phyloP scores from a whole-genome alignment of 768 basidiomycete species.

The Mycena rosella region DNA sequence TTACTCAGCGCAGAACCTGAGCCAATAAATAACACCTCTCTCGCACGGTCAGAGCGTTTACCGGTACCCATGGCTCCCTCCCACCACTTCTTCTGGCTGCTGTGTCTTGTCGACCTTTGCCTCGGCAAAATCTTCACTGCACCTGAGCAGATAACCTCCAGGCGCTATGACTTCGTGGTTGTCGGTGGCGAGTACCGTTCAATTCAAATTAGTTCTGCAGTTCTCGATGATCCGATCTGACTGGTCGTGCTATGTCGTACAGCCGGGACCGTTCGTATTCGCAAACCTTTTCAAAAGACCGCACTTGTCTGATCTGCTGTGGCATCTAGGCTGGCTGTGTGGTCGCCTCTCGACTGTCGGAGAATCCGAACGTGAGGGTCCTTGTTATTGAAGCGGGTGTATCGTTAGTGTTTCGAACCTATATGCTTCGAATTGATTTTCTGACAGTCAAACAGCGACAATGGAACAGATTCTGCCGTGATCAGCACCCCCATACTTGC shows the following conservation, averaged over 20 bases:
- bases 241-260: no score
- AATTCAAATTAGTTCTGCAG: background rate
- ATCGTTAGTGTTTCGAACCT: conserved; percentile 33
- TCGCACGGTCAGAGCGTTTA: no score
- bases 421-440: no score
- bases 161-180: conserved; percentile 42
- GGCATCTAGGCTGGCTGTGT: conserved; percentile 50
- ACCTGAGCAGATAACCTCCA: background rate
- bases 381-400: conserved; percentile 57
- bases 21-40: no score
- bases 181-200: conserved; percentile 37
- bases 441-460: no score
- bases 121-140: no score
- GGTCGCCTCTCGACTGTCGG: conserved; percentile 56
- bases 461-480: background rate
- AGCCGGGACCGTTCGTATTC: no score
- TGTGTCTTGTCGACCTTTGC: background rate
- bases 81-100: background rate
- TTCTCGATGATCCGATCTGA: background rate
- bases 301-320: no score
- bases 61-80: background rate
- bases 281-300: no score
- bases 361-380: conserved; percentile 53
- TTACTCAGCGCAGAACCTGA: no score
- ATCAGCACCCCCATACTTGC: conserved; percentile 25